Conservation (phyloP, 2,329 filamentous ascomycete genomes). For the Ceratocystis papillata region DNA sequence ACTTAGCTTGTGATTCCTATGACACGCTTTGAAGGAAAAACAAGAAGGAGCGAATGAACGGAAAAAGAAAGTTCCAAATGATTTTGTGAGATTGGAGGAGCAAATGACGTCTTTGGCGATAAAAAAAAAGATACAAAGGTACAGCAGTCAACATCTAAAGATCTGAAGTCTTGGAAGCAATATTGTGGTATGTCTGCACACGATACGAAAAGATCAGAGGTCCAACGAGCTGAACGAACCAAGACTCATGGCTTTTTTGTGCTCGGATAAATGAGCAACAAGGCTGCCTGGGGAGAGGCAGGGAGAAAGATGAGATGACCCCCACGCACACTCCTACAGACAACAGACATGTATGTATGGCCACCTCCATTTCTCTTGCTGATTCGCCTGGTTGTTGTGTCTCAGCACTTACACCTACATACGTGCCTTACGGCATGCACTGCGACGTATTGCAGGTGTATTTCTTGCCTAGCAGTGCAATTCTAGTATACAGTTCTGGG, state of each 20-base stretch:
- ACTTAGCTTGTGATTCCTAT: neutral
- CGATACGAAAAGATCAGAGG: neutral
- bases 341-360: neutral
- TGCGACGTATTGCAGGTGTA: neutral
- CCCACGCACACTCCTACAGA: neutral
- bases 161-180: neutral
- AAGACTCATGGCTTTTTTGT: no score
- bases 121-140: conserved; percentile 3
- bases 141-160: neutral
- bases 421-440: neutral
- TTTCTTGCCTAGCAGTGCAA: neutral
- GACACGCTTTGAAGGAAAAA: neutral
- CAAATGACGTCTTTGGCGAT: neutral
- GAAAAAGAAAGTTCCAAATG: conserved; percentile 3
- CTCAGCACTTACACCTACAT: conserved; percentile 5
- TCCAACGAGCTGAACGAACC: neutral
- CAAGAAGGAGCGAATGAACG: neutral
- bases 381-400: neutral
- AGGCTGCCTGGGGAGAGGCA: neutral
- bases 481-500: neutral
- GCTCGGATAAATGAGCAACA: no score
- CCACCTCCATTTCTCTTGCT: neutral
- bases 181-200: neutral
- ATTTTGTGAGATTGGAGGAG: neutral
- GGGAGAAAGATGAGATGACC: neutral